Evolutionary conservation across 768 basidiomycete species (phyloP), one percentile per base, ranked within the genome.

Genomic region (Mycena latifolia): DNA sequence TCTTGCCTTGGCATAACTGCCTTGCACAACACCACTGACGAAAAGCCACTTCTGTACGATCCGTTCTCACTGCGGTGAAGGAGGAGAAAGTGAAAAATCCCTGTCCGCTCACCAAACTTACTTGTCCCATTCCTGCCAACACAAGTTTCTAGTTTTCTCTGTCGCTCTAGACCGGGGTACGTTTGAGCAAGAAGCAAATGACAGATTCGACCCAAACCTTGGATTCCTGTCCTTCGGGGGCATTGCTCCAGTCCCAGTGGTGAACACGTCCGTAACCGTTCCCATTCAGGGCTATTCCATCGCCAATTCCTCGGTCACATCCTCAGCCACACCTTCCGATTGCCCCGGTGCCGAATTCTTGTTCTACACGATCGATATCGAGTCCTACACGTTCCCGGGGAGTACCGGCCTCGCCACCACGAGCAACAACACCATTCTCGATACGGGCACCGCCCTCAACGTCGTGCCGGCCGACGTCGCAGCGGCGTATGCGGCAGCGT

Each of bases 251-350:
- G 51, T 52, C 31, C 20, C 51, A 18, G 51, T 52, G 17, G 4
- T 33, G 2, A 27, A 55, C 7, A 55, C 25, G 24, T 55, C 35
- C 2, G 67, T 66, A n/a, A 66, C 66, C 33, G 60, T 71, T 8
- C 69, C 69, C 1, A 51, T 72, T 20, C 67, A 65, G 51, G 58
- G 59, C 12, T 72, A 71, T 31, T 24, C 46, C 22, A n/a, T 55
- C 18, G 50, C 58, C 24, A 29, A 45, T 41, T n/a, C n/a, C n/a
- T n/a, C 24, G 22, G 31, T n/a, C n/a, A n/a, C n/a, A n/a, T n/a
- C n/a, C n/a, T n/a, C n/a, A n/a, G n/a, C n/a, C n/a, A 48, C 59
- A 5, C 59, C 65, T 18, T 47, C 64, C 57, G 63, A 56, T 43
- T 56, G 39, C 17, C 29, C 68, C 11, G 35, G 20, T 9, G 57